Base-by-base conservation (phyloP, 1,284 basidiomycete genomes). In the Xerocomus minutiporus region DNA sequence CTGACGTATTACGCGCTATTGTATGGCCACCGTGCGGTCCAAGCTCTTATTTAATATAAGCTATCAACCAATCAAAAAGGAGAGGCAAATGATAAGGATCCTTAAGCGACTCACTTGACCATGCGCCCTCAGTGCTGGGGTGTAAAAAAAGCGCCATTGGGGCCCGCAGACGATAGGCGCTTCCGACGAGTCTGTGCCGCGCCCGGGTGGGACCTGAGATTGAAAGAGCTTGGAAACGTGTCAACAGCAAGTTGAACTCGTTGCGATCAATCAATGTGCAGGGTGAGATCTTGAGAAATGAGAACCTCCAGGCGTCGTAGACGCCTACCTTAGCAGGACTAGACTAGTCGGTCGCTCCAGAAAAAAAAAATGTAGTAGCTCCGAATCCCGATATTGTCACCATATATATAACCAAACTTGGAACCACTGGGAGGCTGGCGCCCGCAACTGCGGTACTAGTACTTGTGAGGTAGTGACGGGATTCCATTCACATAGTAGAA, bases 21-120 rank as follows among this genome's bases (percentile, higher is more conserved):
- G 34, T 50, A 48, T 42, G 59, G 45, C 8, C 20, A 36, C 53
- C 50, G 48, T 38, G 59, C 39, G 41, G 39, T 40, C 40, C 34
- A 17, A 29, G 17, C 6, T 20, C 43, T 51, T 45, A 8, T 31
- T 59, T 46, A 39, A 49, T 45, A 39, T 15, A 31, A 9, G 20
- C 1, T 34, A 45, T 55, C 44, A 44, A 9, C 36, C 15, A 44
- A 41, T 57, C 17, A 5, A 39, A 39, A 20, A 26, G 20, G 31
- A 13, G 28, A 9, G 13, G 7, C 8, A n/a, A 29, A 8, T 23
- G 29, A 34, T 11, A 9, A 20, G 31, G 9, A 53, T 4, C 38
- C 20, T 25, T 28, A 32, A 25, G 35, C 8, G 34, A 36, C 32
- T n/a, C 8, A 34, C 32, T 35, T 9, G 23, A n/a, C 32, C 34